A percentile compares a stretch with the other conserved stretches of the same genome.
These are phyloP conservation scores for Solanum piurae DNA, from an alignment of 257 asterid species.

Conservation along the genomic window DNA sequence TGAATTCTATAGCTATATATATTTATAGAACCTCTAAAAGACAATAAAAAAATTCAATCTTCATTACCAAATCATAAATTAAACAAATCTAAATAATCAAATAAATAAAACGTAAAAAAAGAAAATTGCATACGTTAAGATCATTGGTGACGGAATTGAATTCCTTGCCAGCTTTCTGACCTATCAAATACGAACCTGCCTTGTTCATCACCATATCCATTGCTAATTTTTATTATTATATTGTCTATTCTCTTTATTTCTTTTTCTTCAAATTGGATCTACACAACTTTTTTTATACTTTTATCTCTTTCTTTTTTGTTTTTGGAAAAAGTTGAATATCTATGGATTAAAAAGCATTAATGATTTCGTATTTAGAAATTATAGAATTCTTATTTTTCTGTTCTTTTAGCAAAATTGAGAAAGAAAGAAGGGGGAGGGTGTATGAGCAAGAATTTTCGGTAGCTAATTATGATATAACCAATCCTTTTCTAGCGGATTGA, in stretches of 20 bases:
- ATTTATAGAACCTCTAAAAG: neutral
- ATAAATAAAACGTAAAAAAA: neutral
- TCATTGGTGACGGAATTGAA: slow-evolving; percentile 66
- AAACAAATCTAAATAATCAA: neutral
- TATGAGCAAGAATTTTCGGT: neutral
- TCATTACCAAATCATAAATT: neutral
- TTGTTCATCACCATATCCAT: slow-evolving; percentile 81
- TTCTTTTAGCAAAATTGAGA: neutral
- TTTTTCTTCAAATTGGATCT: neutral
- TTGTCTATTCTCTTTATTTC: neutral
- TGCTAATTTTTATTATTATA: neutral
- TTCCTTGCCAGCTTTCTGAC: slow-evolving; percentile 63
- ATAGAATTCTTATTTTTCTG: neutral
- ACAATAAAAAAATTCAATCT: neutral
- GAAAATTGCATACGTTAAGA: slow-evolving; percentile 40
- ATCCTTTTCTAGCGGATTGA: neutral
- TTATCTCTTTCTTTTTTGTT: neutral
- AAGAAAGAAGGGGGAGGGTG: neutral
- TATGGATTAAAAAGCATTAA: neutral
- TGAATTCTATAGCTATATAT: neutral
- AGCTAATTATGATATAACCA: neutral
- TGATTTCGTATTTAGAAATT: neutral
- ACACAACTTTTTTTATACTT: neutral
- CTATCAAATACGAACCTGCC: slow-evolving; percentile 80
- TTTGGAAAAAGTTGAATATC: neutral